These are phyloP conservation scores for Tylopilus sp. DNA, from an alignment of 1,284 basidiomycete genomes.

Conservation along the genomic window DNA sequence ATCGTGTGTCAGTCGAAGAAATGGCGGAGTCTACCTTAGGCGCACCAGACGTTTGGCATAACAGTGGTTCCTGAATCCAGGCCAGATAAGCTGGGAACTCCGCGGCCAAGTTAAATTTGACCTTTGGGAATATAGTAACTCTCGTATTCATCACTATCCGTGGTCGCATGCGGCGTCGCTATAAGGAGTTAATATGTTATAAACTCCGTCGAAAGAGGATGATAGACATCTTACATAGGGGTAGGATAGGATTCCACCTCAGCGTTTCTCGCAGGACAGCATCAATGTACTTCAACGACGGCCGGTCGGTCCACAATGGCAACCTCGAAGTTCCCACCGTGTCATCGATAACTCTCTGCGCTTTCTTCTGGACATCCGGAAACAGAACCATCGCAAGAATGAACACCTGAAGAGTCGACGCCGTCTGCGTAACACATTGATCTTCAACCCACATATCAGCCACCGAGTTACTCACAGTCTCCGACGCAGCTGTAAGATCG, in stretches of 20 bases:
- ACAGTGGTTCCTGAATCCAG: conserved; percentile 18
- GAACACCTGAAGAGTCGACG: conserved; percentile 37
- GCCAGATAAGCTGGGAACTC: conserved; percentile 1
- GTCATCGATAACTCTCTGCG: conserved; percentile 34
- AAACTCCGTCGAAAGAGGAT: neutral
- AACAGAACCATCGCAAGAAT: conserved; percentile 40
- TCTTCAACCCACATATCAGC: neutral
- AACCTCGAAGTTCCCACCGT: conserved; percentile 16
- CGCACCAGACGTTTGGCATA: conserved; percentile 30
- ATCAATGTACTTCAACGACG: conserved; percentile 19
- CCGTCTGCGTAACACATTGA: conserved; percentile 28
- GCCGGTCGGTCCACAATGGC: conserved; percentile 19
- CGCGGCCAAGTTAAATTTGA: neutral
- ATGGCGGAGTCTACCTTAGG: neutral
- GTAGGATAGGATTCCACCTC: conserved; percentile 20
- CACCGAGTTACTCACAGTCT: conserved; percentile 14
- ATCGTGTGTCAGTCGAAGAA: neutral
- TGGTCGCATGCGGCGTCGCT: conserved; percentile 21
- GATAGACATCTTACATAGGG: conserved; percentile 16
- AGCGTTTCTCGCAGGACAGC: conserved; percentile 23
- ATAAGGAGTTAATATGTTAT: neutral
- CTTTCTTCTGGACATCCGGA: conserved; percentile 38
- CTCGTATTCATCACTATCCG: conserved; percentile 24
- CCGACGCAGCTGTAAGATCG: conserved; percentile 14
- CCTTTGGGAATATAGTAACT: conserved; percentile 32